A percentile compares a stretch with the other conserved stretches of the same genome.
Evolutionary conservation across 2,329 filamentous ascomycete species (phyloP).

Genomic region (Aspergillus aculeatinus): DNA sequence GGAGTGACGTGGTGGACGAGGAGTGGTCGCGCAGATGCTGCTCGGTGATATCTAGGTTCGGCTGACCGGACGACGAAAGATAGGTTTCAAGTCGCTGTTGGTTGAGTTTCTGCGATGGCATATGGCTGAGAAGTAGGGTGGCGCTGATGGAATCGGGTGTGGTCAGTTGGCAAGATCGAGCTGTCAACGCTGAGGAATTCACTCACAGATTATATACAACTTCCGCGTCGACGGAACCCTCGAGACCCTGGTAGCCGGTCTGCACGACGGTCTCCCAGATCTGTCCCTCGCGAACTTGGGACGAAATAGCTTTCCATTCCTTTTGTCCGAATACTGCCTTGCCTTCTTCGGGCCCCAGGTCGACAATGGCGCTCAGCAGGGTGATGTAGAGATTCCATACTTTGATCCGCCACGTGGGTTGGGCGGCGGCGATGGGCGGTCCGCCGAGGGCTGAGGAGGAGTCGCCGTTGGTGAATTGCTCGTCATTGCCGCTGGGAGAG

Average conservation of each 20-base stretch:
- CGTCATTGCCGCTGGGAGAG: constrained; percentile 45
- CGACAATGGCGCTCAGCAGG: constrained; percentile 84
- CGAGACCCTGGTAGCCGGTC: constrained; percentile 81
- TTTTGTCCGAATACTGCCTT: constrained; percentile 82
- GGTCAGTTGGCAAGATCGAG: neutral
- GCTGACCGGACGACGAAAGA: constrained; percentile 72
- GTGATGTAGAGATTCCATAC: constrained; percentile 97
- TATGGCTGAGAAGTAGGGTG: constrained; percentile 87
- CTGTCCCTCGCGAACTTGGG: constrained; percentile 80
- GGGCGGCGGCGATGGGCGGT: constrained; percentile 74
- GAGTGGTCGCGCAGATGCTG: constrained; percentile 55
- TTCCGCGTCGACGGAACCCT: constrained; percentile 90
- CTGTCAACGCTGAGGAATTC: constrained; percentile 1
- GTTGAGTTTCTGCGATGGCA: constrained; percentile 76
- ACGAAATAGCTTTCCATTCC: constrained; percentile 78
- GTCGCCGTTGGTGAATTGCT: constrained; percentile 46
- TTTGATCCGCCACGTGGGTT: constrained; percentile 81
- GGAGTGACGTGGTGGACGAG: constrained; percentile 32
- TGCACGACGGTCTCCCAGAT: constrained; percentile 94
- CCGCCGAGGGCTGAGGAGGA: constrained; percentile 36
- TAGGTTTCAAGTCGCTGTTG: constrained; percentile 87
- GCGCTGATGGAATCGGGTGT: constrained; percentile 56
- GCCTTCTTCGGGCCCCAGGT: constrained; percentile 85
- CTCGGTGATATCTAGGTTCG: constrained; percentile 69
- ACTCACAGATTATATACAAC: constrained; percentile 65